Conservation (phyloP, 2,329 filamentous ascomycete genomes). For the Colletotrichum sublineola region DNA sequence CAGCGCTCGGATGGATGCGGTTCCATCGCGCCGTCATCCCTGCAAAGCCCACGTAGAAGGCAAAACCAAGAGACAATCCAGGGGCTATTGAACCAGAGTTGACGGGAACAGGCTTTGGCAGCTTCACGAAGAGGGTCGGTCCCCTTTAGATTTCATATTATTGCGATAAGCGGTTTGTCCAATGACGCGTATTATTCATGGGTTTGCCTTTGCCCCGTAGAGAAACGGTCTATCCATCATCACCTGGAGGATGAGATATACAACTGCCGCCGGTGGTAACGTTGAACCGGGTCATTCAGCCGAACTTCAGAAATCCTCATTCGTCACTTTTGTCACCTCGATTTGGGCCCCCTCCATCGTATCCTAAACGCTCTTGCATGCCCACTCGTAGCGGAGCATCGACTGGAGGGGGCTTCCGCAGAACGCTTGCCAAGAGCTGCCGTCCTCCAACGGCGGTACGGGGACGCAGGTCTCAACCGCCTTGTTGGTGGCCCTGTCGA, state of each 20-base stretch:
- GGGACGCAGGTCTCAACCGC: conserved; percentile 29
- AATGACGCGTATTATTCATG: not conserved
- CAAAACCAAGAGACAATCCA: not conserved
- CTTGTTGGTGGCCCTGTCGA: conserved; percentile 24
- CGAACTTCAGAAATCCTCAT: not conserved
- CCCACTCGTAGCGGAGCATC: not conserved
- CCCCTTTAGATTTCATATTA: not conserved
- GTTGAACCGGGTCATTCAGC: not conserved
- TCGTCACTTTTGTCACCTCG: not conserved
- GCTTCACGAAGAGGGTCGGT: too few species aligned
- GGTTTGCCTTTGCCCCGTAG: not conserved
- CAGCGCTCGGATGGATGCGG: not conserved
- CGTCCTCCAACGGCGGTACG: not conserved
- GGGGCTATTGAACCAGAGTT: not conserved
- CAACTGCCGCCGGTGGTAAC: not conserved
- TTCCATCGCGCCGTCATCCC: not conserved
- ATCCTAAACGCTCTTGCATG: not conserved
- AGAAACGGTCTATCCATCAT: not conserved
- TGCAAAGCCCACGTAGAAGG: too few species aligned
- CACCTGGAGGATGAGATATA: not conserved
- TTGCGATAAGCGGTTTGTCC: not conserved
- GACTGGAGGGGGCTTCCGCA: not conserved
- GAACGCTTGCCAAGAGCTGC: not conserved
- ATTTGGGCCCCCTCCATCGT: not conserved
- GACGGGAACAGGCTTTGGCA: not conserved